Evolutionary conservation across 2,329 filamentous ascomycete species (phyloP).

Genomic region (Seiridium cupressi): DNA sequence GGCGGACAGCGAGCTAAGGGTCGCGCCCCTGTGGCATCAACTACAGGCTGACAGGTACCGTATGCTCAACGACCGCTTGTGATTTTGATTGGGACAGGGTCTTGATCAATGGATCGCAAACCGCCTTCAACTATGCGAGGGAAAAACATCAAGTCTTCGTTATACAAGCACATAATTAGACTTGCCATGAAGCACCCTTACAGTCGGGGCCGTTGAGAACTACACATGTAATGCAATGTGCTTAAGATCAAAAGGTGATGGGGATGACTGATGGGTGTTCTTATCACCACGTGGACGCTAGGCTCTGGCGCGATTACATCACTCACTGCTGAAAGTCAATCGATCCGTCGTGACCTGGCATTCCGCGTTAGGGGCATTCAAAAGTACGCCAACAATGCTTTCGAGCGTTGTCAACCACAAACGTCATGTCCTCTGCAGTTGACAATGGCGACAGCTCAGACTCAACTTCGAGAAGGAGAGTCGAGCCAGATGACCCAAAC

Average conservation of each 20-base stretch:
- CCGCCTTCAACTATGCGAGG: too few species aligned
- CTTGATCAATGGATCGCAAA: too few species aligned
- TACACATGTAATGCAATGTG: too few species aligned
- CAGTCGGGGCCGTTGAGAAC: neutral
- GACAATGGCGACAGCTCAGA: conserved; percentile 6
- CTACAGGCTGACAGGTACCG: too few species aligned
- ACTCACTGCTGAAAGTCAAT: neutral
- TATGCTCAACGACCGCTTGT: too few species aligned
- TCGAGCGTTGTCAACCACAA: neutral
- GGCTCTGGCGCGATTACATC: neutral
- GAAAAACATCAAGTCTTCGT: too few species aligned
- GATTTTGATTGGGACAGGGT: too few species aligned
- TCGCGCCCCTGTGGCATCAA: too few species aligned
- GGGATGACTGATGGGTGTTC: neutral
- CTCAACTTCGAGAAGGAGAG: neutral
- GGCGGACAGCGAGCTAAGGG: too few species aligned
- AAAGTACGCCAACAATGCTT: neutral
- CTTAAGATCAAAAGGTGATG: neutral
- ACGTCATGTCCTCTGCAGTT: conserved; percentile 9
- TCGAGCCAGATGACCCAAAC: neutral
- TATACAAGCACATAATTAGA: neutral
- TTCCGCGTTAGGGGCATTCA: neutral
- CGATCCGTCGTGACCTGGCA: too few species aligned
- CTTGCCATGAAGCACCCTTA: neutral
- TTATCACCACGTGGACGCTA: conserved; percentile 9